Evolutionary conservation across 805 yeast species (phyloP).

Genomic region (Kluyveromyces wickerhamii): DNA sequence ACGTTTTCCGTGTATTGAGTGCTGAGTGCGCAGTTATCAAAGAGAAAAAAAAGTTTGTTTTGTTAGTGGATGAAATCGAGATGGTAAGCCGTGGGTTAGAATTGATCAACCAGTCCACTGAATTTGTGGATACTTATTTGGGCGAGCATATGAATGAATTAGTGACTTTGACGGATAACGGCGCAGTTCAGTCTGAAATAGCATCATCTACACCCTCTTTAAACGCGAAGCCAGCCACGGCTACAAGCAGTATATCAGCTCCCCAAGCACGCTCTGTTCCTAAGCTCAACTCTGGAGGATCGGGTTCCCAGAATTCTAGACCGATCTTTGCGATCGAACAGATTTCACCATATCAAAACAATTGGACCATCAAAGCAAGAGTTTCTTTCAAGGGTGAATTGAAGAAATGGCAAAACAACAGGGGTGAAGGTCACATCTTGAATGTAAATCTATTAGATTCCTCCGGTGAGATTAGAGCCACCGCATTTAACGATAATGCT

Average conservation of each 20-base stretch:
- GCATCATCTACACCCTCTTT: slow-evolving; percentile 1
- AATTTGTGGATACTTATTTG: slow-evolving; percentile 49
- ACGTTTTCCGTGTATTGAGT: slow-evolving; percentile 23
- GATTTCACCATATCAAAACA: slow-evolving; percentile 81
- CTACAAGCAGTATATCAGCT: neutral
- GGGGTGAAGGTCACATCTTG: slow-evolving; percentile 87
- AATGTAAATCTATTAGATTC: slow-evolving; percentile 85
- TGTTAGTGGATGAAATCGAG: slow-evolving; percentile 41
- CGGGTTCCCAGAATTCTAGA: slow-evolving; percentile 25
- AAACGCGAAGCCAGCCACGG: neutral
- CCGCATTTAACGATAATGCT: slow-evolving; percentile 85
- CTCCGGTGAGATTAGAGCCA: slow-evolving; percentile 92
- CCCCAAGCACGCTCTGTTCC: neutral
- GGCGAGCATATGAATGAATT: slow-evolving; percentile 48
- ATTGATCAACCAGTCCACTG: slow-evolving; percentile 33
- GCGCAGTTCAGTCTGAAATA: slow-evolving; percentile 2
- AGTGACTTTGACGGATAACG: slow-evolving; percentile 9
- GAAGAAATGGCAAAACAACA: slow-evolving; percentile 77
- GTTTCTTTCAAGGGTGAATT: slow-evolving; percentile 83
- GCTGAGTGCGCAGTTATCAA: slow-evolving; percentile 30
- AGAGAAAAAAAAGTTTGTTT: slow-evolving; percentile 39
- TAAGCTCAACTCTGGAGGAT: slow-evolving; percentile 4
- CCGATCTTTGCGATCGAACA: slow-evolving; percentile 71
- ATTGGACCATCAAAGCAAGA: slow-evolving; percentile 91
- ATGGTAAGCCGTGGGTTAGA: slow-evolving; percentile 34